Conservation (phyloP, 108 stramenopile species). For the Discostella stelligeroides region DNA sequence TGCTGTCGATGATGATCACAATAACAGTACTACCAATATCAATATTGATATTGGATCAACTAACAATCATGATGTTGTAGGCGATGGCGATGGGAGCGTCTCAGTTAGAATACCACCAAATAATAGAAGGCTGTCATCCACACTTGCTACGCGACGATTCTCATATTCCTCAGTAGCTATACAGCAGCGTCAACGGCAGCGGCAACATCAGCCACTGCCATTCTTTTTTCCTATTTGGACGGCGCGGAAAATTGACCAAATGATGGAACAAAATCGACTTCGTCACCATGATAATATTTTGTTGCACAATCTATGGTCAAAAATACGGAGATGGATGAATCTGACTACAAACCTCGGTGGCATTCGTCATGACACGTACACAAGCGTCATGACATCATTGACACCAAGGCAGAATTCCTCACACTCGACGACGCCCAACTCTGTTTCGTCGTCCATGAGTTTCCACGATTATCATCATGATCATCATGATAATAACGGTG, state of each 20-base stretch:
- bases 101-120: background rate
- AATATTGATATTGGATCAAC: background rate
- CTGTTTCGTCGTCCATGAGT: background rate
- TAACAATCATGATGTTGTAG: background rate
- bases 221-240: slow-evolving; percentile 49
- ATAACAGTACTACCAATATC: too few relatives aligned
- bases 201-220: slow-evolving; percentile 21
- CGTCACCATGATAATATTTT: background rate
- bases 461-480: background rate
- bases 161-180: background rate
- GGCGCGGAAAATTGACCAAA: slow-evolving; percentile 34
- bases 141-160: background rate
- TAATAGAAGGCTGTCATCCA: too few relatives aligned
- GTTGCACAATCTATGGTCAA: too few relatives aligned
- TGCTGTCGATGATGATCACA: background rate
- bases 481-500: background rate
- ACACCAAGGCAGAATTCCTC: background rate
- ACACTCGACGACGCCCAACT: too few relatives aligned
- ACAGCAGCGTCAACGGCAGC: slow-evolving; percentile 3
- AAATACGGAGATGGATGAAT: too few relatives aligned
- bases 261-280: slow-evolving; percentile 8
- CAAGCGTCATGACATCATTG: slow-evolving; percentile 10
- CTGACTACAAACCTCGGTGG: too few relatives aligned
- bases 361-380: background rate
- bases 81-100: too few relatives aligned